phyloP scores from a whole-genome alignment of 148 eudicot species.

The Silene uniflora region DNA sequence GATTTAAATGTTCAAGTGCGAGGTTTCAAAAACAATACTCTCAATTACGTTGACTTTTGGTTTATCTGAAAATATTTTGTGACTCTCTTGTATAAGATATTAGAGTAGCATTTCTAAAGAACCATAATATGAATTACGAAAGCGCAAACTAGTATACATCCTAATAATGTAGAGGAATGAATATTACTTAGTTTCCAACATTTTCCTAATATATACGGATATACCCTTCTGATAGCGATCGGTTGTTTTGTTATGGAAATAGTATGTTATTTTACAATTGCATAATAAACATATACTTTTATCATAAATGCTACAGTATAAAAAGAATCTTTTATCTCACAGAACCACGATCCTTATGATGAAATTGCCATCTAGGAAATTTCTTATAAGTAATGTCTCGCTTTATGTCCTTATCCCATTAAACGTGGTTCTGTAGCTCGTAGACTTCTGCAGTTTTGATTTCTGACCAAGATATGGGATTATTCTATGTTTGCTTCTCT shows the following conservation, averaged over 20 bases:
- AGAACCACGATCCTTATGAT: background rate
- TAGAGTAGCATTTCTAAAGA: background rate
- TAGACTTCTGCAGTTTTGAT: background rate
- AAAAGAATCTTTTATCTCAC: background rate
- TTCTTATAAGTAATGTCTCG: background rate
- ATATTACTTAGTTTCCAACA: background rate
- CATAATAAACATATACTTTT: background rate
- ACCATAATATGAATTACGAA: background rate
- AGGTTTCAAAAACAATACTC: too few species aligned
- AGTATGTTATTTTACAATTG: background rate
- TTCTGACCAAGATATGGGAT: background rate
- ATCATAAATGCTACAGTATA: background rate
- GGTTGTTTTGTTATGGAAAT: background rate
- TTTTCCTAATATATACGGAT: background rate
- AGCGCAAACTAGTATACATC: background rate
- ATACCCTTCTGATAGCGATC: background rate
- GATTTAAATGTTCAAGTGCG: too few species aligned
- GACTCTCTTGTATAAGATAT: background rate
- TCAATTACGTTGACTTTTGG: background rate
- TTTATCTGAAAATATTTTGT: background rate
- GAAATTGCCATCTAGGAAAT: background rate
- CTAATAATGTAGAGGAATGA: background rate
- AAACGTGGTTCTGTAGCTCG: background rate
- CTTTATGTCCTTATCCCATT: too few species aligned
- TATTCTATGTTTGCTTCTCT: background rate